Evolutionary conservation across 345 rosid species (phyloP), one percentile per base, ranked within the genome.

Genomic region (Geranium brycei): DNA sequence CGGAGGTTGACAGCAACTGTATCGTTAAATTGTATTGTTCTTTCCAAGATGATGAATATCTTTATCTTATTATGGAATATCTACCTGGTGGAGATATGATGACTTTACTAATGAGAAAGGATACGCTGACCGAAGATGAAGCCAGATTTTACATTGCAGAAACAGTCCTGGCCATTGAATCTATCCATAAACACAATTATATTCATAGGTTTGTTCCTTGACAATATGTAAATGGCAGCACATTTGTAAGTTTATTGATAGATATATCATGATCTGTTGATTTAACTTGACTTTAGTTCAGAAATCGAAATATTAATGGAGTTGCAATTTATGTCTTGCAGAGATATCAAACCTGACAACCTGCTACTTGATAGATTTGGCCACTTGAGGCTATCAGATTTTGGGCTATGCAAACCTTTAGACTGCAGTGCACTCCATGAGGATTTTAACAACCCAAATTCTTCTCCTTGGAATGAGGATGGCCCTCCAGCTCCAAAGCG

Each of bases 61-160:
- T 91, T 72, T 88, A 91, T 69, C 87, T 91, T 70, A 85, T 91
- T 56, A 91, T 91, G 97, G 97, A 91, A 75, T 91, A 89, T 77
- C 79, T 91, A 65, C 96, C 98, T 56, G 98, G 96, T 51, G 98
- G 98, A 57, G 98, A 89, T 77, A 84, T 91, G 96, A 91, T 91
- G 98, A 89, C 98, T 61, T 80, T 91, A 70, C 84, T 91, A 17
- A 91, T 89, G 98, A 83, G 98, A 71, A 89, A 91, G 80, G 98
- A 91, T 79, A 91, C 82, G 57, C 75, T 91, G 80, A 85, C 81
- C 59, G 98, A 91, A 72, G 80, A 82, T 71, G 98, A 89, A 80
- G 87, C 98, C 59, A 80, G 82, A 70, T 91, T 91, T 76, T 91
- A 89, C 78, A 82, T 91, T 63, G 95, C 86, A 53, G 96, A 91